phyloP scores from a whole-genome alignment of 2,329 filamentous ascomycete genomes.

The Eutypa lata region DNA sequence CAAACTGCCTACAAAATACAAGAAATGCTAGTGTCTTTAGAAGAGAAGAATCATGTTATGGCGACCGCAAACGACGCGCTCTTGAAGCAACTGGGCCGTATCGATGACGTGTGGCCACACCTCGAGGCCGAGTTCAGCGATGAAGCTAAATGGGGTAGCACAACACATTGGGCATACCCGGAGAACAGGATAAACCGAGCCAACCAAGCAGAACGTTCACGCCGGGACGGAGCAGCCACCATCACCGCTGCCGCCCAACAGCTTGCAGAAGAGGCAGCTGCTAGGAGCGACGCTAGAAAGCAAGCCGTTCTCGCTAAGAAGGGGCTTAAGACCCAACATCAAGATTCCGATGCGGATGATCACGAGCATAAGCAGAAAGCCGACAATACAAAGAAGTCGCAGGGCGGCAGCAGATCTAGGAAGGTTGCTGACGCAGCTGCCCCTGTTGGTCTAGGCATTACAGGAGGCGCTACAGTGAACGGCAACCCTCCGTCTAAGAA shows the following conservation, averaged over 20 bases:
- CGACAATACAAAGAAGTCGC: slow-evolving; percentile 58
- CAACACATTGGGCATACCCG: slow-evolving; percentile 92
- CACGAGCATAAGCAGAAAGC: slow-evolving; percentile 47
- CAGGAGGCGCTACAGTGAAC: slow-evolving; percentile 49
- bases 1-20: slow-evolving; percentile 75
- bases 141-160: slow-evolving; percentile 88
- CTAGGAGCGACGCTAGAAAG: slow-evolving; percentile 79
- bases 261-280: slow-evolving; percentile 78
- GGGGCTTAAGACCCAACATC: slow-evolving; percentile 64
- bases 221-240: slow-evolving; percentile 73
- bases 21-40: slow-evolving; percentile 83
- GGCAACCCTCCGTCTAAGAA: slow-evolving; percentile 63
- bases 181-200: slow-evolving; percentile 68
- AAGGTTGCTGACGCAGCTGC: slow-evolving; percentile 54
- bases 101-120: slow-evolving; percentile 84
- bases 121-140: slow-evolving; percentile 89
- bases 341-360: slow-evolving; percentile 80
- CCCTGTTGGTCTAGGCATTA: slow-evolving; percentile 63
- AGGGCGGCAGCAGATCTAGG: slow-evolving; percentile 55
- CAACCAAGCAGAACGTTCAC: slow-evolving; percentile 68
- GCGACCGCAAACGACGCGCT: slow-evolving; percentile 89
- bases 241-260: slow-evolving; percentile 75
- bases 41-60: slow-evolving; percentile 97
- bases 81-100: slow-evolving; percentile 76
- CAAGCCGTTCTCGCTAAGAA: slow-evolving; percentile 78